phyloP scores from a whole-genome alignment of 352 stramenopile genomes.

The Phytophthora fragariae region DNA sequence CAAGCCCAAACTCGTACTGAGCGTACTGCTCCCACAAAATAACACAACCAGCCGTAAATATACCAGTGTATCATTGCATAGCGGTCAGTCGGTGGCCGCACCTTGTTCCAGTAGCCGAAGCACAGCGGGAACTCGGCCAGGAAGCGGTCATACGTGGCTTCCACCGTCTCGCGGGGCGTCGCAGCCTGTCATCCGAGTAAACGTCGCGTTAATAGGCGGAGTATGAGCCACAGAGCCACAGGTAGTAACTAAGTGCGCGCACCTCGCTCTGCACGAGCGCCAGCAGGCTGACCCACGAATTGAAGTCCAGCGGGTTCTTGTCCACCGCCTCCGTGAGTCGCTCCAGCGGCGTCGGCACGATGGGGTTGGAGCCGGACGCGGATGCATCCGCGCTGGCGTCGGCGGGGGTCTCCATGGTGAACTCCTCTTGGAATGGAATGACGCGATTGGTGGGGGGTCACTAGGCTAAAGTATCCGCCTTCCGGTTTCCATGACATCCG shows the following conservation, averaged over 20 bases:
- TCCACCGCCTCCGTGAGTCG: constrained; percentile 59
- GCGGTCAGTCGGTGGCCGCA: constrained; percentile 19
- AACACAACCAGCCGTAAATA: neutral
- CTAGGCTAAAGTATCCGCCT: constrained; percentile 13
- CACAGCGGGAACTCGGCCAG: constrained; percentile 80
- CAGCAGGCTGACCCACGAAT: constrained; percentile 79
- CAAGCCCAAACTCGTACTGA: constrained; percentile 65
- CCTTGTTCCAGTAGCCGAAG: constrained; percentile 91
- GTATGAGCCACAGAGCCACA: neutral
- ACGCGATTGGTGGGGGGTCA: constrained; percentile 34
- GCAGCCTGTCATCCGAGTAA: constrained; percentile 30
- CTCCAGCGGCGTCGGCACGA: constrained; percentile 47
- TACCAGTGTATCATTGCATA: neutral
- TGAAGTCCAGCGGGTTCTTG: constrained; percentile 82
- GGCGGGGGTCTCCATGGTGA: constrained; percentile 36
- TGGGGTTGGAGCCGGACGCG: constrained; percentile 9
- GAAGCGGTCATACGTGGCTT: constrained; percentile 76
- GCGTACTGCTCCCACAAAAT: constrained; percentile 55
- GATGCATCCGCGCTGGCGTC: constrained; percentile 12
- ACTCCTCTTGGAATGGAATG: constrained; percentile 16
- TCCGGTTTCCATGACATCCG: constrained; percentile 24
- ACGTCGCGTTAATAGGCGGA: neutral
- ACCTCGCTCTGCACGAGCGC: constrained; percentile 77
- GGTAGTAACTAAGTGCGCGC: neutral
- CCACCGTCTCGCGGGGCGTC: constrained; percentile 61